Evolutionary conservation across 306 rosid genomes (phyloP).

Genomic region (Argentina anserina): DNA sequence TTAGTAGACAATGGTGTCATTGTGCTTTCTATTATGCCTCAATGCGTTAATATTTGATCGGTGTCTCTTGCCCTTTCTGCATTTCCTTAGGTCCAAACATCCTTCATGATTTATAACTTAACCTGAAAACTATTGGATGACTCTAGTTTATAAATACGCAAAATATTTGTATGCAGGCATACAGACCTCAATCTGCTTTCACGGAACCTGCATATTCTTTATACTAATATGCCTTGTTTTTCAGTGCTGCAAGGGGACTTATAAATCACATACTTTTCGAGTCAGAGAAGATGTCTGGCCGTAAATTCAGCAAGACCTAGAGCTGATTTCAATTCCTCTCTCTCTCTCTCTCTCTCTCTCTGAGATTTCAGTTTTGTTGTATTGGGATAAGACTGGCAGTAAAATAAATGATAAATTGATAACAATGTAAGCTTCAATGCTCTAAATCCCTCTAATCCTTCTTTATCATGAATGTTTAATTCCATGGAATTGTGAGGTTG

Average conservation of each 20-base stretch:
- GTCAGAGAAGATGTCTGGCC: conserved; percentile 67
- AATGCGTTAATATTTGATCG: too few relatives aligned
- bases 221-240: conserved; percentile 19
- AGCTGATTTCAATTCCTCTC: conserved; percentile 27
- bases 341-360: conserved; percentile 4
- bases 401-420: not conserved
- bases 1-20: conserved; percentile 1
- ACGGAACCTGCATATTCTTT: not conserved
- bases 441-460: not conserved
- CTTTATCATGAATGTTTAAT: not conserved
- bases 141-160: not conserved
- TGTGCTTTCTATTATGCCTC: not conserved
- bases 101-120: not conserved
- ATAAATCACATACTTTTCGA: conserved; percentile 79
- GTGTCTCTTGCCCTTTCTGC: not conserved
- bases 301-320: conserved; percentile 58
- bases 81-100: not conserved
- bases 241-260: conserved; percentile 91
- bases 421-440: conserved; percentile 6
- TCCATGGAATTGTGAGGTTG: conserved; percentile 2
- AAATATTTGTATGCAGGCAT: conserved; percentile 5
- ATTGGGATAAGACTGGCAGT: not conserved
- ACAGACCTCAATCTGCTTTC: conserved; percentile 7
- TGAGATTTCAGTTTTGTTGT: conserved; percentile 17
- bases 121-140: not conserved